phyloP scores from a whole-genome alignment of 2,329 filamentous ascomycete species.

The Ceratocystis eucalypticola region DNA sequence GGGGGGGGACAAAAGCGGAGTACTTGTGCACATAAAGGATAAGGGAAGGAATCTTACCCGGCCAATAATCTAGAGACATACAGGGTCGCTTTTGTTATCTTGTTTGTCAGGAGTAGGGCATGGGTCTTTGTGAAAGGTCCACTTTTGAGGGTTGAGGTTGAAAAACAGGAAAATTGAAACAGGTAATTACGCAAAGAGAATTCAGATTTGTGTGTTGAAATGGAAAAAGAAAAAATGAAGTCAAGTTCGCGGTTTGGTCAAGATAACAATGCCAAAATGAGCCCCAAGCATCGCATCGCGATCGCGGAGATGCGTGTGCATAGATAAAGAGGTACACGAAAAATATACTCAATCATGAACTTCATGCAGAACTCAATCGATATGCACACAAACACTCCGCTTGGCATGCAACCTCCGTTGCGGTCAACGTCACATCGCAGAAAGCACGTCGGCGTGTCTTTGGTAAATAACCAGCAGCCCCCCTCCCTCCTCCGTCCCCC shows the following conservation, averaged over 20 bases:
- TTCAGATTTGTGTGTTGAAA: background rate
- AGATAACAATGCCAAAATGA: background rate
- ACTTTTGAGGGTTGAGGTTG: background rate
- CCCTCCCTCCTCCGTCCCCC: background rate
- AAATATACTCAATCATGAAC: background rate
- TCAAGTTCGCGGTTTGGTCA: no score
- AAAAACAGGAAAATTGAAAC: background rate
- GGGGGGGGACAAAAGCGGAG: background rate
- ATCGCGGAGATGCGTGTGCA: no score
- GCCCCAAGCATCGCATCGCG: background rate
- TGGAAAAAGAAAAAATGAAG: background rate
- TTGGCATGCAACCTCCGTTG: constrained; percentile 1
- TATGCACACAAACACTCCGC: background rate
- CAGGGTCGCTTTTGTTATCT: background rate
- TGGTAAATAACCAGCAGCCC: background rate
- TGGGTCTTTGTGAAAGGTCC: background rate
- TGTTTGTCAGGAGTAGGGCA: background rate
- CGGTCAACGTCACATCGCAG: constrained; percentile 1
- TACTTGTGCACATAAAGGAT: background rate
- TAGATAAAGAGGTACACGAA: background rate
- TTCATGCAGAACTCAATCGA: background rate
- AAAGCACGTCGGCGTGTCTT: background rate
- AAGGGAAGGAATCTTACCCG: background rate
- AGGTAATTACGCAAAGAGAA: background rate
- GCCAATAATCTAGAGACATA: background rate